Percentiles rank a stretch among this genome's conserved stretches.
These are phyloP conservation scores for Stentor coeruleus DNA, from an alignment of 73 alveolate genomes.

Conservation along the genomic window DNA sequence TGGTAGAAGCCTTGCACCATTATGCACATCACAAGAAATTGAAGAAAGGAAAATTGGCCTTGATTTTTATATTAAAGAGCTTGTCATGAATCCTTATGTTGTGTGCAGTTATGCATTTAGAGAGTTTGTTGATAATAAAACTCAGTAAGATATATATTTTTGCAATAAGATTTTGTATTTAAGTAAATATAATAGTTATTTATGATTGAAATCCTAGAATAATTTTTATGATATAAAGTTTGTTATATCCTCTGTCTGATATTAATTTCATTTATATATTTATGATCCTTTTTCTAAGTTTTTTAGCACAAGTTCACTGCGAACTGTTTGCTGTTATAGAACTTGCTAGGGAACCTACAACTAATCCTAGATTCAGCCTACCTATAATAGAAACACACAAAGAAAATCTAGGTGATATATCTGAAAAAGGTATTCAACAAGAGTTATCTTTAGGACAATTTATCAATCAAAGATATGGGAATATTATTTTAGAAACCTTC, in stretches of 20 bases:
- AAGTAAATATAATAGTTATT: too few species aligned
- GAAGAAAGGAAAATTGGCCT: background rate
- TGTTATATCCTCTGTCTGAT: too few species aligned
- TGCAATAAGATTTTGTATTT: too few species aligned
- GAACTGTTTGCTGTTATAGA: too few species aligned
- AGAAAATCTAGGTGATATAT: background rate
- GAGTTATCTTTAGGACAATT: background rate
- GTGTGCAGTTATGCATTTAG: background rate
- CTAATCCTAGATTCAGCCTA: background rate
- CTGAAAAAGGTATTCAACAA: background rate
- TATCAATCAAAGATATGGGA: background rate
- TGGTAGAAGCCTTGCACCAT: background rate
- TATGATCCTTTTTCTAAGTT: too few species aligned
- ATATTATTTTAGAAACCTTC: background rate
- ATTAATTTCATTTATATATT: too few species aligned
- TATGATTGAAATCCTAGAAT: too few species aligned
- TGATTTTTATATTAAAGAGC: background rate
- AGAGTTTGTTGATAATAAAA: background rate
- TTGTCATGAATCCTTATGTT: background rate
- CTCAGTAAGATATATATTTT: too few species aligned
- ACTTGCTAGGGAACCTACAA: background rate
- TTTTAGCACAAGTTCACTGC: too few species aligned
- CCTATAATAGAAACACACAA: background rate
- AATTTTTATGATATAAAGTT: too few species aligned
- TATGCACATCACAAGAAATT: background rate